Evolutionary conservation across 805 yeast species (phyloP), one percentile per base, ranked within the genome.

Genomic region (Saccharomycopsis sp.): DNA sequence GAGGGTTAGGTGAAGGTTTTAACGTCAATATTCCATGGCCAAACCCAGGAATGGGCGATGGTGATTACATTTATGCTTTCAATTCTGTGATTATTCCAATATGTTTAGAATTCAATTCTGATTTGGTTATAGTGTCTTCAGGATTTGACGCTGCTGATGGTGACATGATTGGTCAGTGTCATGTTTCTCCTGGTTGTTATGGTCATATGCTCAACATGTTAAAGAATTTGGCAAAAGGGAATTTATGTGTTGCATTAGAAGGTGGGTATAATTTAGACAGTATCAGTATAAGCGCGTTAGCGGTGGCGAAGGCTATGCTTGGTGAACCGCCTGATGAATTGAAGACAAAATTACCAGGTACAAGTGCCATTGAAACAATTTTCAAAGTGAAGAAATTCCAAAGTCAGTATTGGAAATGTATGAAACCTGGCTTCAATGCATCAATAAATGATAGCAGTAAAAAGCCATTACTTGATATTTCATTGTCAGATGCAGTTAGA

Each of bases 131-230:
- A 28, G 80, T 93, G 26, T 85, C 96, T 16, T 81, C 97, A 0
- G 99, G 99, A 0, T 93, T 93, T 56, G 99, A 93, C 65, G 98
- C 98, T 17, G 99, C 99, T 1, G 96, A 86, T 56, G 97, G 97
- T 48, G 99, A 93, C 63, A 81, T 87, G 47, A 85, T 93, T 51
- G 99, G 98, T 8, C 95, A 90, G 38, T 93, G 97, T 61, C 94
- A 86, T 60, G 95, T 93, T 1, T 74, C 96, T 0, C 98, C 98
- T 1, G 83, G 88, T 31, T 96, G 96, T 11, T 93, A 93, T 60
- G 97, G 96, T 6, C 89, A 88, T 52, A 88, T 93, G 96, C 85
- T 97, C 3, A 95, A 88, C 58, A 72, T 81, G 79, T 68, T 93
- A 52, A 89, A 89, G 63, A 77, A 86, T 32, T 65, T 93, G 36